Evolutionary conservation across 2,329 filamentous ascomycete species (phyloP), one percentile per base, ranked within the genome.

Genomic region (Ophiostoma australiae): DNA sequence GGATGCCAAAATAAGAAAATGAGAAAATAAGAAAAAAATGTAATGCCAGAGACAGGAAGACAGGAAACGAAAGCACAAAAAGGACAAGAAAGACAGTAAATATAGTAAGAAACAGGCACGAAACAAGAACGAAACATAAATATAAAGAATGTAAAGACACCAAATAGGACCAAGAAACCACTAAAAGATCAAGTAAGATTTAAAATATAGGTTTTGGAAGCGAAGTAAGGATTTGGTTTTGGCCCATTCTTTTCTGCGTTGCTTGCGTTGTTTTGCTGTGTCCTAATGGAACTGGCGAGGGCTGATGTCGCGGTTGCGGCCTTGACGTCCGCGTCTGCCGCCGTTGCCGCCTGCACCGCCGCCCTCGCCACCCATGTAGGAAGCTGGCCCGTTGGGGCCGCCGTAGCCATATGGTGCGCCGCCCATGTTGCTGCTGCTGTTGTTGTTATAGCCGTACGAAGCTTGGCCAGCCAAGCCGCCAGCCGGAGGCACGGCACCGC

Each of bases 361-460:
- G 75, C 86, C 85, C 75, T 86, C 85, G 76, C 88, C 85, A 74
- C 83, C 83, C 80, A 85, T 81, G 75, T 85, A 87, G 23, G 81
- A 83, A 79, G 85, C 82, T 74, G 81, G 82, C 72, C 63, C 63
- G 66, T 15, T 23, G 82, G 83, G 79, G 70, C 81, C 82, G 68
- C 80, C 79, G 74, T 84, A 85, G 27, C 79, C 80, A 70, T 74
- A 83, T 82, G 23, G 79, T 80, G 48, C 41, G 17, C 37, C 39
- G 7, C 79, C 80, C 78, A 84, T 82, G 72, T 78, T 41, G 39
- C 39, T 79, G 74, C 86, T 79, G 74, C 86, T 79, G 74, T 86
- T 79, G 74, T 86, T 79, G 74, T 86, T 79, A 74, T 86, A 86
- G 17, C 84, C 85, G 71, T 84, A 87, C 10, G 73, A 78, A 73